phyloP scores from a whole-genome alignment of 2,329 filamentous ascomycete species.

The Endocalyx cinctus region DNA sequence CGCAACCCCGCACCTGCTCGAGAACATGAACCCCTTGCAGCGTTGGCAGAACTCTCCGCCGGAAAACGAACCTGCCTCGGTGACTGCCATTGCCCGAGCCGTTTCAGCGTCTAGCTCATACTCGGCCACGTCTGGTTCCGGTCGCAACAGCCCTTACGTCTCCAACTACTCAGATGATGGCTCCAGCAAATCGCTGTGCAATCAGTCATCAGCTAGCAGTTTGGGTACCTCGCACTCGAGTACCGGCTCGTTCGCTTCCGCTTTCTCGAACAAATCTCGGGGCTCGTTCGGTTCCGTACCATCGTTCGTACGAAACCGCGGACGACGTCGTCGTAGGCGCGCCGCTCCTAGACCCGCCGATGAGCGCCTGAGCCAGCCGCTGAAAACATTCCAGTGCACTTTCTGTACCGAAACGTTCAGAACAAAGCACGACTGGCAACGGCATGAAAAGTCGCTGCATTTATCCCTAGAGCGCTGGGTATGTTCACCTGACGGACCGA shows the following conservation, averaged over 20 bases:
- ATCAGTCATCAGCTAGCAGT: constrained; percentile 57
- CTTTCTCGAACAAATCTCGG: constrained; percentile 54
- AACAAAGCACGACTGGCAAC: constrained; percentile 66
- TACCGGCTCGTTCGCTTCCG: constrained; percentile 53
- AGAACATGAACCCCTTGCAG: constrained; percentile 53
- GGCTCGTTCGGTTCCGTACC: constrained; percentile 49
- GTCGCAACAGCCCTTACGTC: constrained; percentile 53
- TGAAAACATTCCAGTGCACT: constrained; percentile 61
- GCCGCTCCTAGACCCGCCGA: constrained; percentile 33
- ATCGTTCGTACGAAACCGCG: constrained; percentile 37
- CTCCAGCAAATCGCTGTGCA: constrained; percentile 52
- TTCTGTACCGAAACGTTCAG: constrained; percentile 66
- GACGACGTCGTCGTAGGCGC: constrained; percentile 46
- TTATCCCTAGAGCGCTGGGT: constrained; percentile 63
- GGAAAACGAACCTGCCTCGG: constrained; percentile 56
- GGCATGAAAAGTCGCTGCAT: constrained; percentile 66
- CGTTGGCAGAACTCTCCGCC: constrained; percentile 57
- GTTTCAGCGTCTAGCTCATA: constrained; percentile 48
- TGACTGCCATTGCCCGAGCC: constrained; percentile 54
- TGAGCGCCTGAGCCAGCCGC: constrained; percentile 36
- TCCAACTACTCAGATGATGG: constrained; percentile 58
- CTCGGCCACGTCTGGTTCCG: constrained; percentile 40
- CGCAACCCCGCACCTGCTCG: constrained; percentile 46
- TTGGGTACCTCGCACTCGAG: constrained; percentile 58
- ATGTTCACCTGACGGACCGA: constrained; percentile 54